Percentiles rank a stretch among this genome's conserved stretches.
These are phyloP conservation scores for Trifolium subterraneum DNA, from an alignment of 306 rosid species.

Conservation along the genomic window DNA sequence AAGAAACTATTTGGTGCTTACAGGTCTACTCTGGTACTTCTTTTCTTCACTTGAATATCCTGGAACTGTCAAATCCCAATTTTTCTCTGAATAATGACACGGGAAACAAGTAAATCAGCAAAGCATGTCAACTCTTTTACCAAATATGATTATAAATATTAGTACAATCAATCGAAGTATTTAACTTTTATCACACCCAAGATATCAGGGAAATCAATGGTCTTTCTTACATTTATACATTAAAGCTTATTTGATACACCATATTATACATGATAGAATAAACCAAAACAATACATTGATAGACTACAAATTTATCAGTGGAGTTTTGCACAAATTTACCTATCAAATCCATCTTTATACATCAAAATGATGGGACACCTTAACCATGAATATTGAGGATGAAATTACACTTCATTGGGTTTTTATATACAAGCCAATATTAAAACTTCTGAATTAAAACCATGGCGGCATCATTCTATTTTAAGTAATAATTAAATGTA, in stretches of 20 bases:
- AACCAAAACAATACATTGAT: not conserved
- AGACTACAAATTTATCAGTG: not conserved
- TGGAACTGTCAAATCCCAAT: constrained; percentile 82
- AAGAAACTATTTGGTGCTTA: constrained; percentile 49
- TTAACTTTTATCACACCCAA: constrained; percentile 21
- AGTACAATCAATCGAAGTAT: constrained; percentile 18
- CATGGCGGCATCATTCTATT: not conserved
- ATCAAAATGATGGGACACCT: constrained; percentile 9
- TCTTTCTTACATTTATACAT: constrained; percentile 14
- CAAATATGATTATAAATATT: constrained; percentile 13
- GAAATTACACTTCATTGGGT: not conserved
- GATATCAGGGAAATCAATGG: constrained; percentile 33
- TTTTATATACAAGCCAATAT: not conserved
- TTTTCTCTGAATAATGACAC: constrained; percentile 73
- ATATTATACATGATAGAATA: not conserved
- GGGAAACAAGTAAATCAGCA: constrained; percentile 36
- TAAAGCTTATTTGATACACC: not conserved
- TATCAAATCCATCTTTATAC: constrained; percentile 13
- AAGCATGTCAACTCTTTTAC: constrained; percentile 6
- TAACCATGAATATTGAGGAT: not conserved
- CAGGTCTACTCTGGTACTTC: constrained; percentile 72
- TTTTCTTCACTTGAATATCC: constrained; percentile 89
- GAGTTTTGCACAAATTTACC: not conserved
- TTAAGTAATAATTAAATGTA: constrained; percentile 4
- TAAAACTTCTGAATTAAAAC: constrained; percentile 2